Conservation (phyloP, 2,329 filamentous ascomycete genomes). For the Cladobotryum mycophilum region DNA sequence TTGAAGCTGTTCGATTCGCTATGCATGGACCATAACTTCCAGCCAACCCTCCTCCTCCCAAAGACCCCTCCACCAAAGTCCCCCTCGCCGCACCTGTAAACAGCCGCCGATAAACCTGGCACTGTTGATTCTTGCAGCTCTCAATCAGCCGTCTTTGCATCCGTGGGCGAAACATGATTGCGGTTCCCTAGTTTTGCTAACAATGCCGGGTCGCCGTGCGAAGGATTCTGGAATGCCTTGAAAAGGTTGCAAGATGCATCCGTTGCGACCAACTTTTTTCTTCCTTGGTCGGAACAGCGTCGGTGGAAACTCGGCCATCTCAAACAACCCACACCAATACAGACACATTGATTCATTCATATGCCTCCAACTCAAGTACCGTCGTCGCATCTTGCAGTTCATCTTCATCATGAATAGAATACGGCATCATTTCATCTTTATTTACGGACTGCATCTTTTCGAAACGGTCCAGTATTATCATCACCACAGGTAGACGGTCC, state of each 20-base stretch:
- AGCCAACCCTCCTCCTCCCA: no score
- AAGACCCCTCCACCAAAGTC: not conserved
- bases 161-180: conserved; percentile 6
- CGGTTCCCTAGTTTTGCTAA: not conserved
- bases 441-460: no score
- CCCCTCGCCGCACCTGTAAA: not conserved
- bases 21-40: not conserved
- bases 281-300: conserved; percentile 7
- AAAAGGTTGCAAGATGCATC: not conserved
- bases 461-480: no score
- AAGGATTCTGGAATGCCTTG: no score
- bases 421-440: no score
- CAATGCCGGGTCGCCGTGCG: no score
- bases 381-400: no score
- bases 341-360: no score
- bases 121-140: not conserved
- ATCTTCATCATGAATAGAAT: no score
- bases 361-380: no score
- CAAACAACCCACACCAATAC: not conserved
- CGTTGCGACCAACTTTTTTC: not conserved
- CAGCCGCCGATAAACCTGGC: not conserved
- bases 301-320: not conserved
- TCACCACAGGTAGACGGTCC: not conserved
- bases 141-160: not conserved
- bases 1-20: no score